Base-by-base conservation (phyloP, 163 green algal genomes). In the Scenedesmus sp. region DNA sequence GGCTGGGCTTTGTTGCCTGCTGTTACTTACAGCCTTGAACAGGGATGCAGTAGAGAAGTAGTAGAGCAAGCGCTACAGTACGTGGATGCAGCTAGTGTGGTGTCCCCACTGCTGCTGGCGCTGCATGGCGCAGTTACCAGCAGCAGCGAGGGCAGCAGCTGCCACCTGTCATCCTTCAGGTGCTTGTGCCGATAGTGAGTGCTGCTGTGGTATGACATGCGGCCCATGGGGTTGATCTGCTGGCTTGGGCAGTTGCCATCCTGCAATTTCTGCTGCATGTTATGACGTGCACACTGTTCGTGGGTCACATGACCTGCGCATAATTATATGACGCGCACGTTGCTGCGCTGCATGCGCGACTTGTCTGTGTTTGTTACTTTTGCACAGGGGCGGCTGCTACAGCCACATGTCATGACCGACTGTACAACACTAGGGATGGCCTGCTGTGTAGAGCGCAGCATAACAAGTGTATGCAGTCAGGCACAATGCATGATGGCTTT, bases 351-450 rank as follows among this genome's bases (percentile, higher is more conserved):
- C 23, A 13, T 52, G 70, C 70, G 23, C 18, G 70, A 15, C 23
- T 79, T 15, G 70, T 23, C 13, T 8, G 18, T 73, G 64, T 13
- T 20, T 52, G 20, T 52, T 52, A 52, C 70, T 52, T 52, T 1
- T 46, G 70, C 46, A 79, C 70, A 79, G 70, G 70, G 23, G 70
- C 23, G 1, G 67, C 13, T 52, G 20, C 13, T 8, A 1, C 64
- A 79, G 70, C 23, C 70, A 13, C 70, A 52, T 10, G 70, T 79
- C 70, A 79, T 79, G 4, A 52, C 46, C 70, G 0, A 52, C 70
- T 79, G 70, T 79, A 79, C 70, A 79, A 79, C 70, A 15, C 70
- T 2, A 79, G 70, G 70, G 70, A 79, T 52, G 70, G 70, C 70
- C 23, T 79, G 23, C 46, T 79, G 70, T 52, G 20, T 52, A 52